Evolutionary conservation across 139 green algal genomes (phyloP), one percentile per base, ranked within the genome.

Genomic region (Penium margaritaceum): DNA sequence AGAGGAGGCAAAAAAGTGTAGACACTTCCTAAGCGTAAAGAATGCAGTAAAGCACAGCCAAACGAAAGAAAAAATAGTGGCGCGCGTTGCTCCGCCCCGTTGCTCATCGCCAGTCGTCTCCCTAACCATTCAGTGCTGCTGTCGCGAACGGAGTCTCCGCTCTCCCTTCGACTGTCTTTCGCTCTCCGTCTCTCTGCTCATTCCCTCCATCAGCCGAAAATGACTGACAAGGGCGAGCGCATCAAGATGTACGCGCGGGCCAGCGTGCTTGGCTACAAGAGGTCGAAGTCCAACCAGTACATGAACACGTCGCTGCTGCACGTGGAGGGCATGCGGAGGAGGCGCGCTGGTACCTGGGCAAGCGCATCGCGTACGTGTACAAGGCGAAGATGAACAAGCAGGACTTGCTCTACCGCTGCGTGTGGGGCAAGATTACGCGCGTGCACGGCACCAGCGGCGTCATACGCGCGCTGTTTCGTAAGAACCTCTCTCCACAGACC

Each of bases 281-380:
- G 68, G 68, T 76, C 9, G 3, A 80, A 80, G 74, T 77, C 65
- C 17, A 77, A 78, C 47, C 74, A 80, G 67, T 41, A 80, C 64
- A 67, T 67, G 4, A 53, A 29, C 39, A 78, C 67, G 5, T 80
- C 74, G 0, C 83, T 98, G 43, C 82, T 98, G 58, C 90, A 95
- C 84, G 86, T 98, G 43, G 89, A 96, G 63, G 90, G 90, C 68
- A 92, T 97, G 51, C 82, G 83, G 81, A 83, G 24, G 93, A 98
- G 88, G 86, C 77, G 24, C 84, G 90, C 29, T 98, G 94, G 81
- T 98, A 98, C 87, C 73, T 93, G 47, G 93, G 93, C 84, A 98
- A 98, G 89, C 86, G 88, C 63, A 75, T 98, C 34, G 93, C 93
- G 21, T 98, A 95, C 84, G 85, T 98, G 37, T 98, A 98, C 91